These are phyloP conservation scores for Pogostemon cablin DNA, from an alignment of 257 asterid genomes.

Conservation along the genomic window DNA sequence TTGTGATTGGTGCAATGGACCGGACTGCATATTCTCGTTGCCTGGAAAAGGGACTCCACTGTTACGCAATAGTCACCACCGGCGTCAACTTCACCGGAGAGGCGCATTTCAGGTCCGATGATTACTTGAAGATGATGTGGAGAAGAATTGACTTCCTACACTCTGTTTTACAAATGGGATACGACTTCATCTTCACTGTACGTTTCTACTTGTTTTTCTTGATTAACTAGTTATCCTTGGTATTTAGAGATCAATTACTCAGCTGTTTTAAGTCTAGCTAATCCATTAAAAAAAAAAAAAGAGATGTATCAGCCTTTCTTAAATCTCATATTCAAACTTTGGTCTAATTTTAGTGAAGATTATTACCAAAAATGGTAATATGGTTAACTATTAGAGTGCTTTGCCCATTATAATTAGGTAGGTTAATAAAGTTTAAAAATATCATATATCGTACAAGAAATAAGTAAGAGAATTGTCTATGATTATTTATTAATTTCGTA, in stretches of 20 bases:
- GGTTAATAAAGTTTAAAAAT: no score
- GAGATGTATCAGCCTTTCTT: no score
- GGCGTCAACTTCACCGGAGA: constrained; percentile 60
- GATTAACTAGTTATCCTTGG: not conserved
- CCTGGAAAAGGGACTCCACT: constrained; percentile 40
- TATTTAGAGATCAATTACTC: no score
- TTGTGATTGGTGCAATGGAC: constrained; percentile 58
- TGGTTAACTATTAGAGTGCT: not conserved
- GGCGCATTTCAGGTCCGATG: constrained; percentile 49
- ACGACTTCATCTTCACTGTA: constrained; percentile 62
- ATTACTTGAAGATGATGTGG: constrained; percentile 70
- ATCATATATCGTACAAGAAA: not conserved
- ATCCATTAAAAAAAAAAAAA: no score
- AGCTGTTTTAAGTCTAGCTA: no score
- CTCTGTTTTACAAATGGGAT: constrained; percentile 51
- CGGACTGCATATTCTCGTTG: constrained; percentile 54
- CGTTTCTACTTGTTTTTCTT: not conserved
- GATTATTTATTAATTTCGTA: no score
- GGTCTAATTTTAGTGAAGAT: no score
- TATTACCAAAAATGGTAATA: not conserved
- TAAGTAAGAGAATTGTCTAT: no score
- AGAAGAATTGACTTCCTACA: constrained; percentile 54
- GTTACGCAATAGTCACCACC: constrained; percentile 47
- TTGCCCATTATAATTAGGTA: no score
- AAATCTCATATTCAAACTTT: no score